Base-by-base conservation (phyloP, 352 stramenopile genomes). In the Globisporangium paddicum region DNA sequence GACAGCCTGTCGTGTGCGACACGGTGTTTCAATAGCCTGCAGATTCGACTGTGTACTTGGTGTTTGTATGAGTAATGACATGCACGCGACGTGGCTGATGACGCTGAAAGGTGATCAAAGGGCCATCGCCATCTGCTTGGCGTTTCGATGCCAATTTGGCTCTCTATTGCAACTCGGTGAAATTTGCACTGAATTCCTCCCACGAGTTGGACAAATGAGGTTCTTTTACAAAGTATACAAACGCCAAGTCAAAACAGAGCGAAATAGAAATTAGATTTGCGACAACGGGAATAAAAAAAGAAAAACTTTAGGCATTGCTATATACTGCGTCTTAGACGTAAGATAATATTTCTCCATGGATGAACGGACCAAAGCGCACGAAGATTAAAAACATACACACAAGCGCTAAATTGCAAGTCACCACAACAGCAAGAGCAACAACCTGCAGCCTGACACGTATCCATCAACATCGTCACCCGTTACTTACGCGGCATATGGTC, bases 401-500 rank as follows among this genome's bases (percentile, higher is more conserved):
- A 42, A 19, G 37, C 14, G 14, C 37, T 5, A n/a, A n/a, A n/a
- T n/a, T n/a, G n/a, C n/a, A n/a, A n/a, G n/a, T n/a, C n/a, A n/a
- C n/a, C n/a, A n/a, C 38, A 44, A 44, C 38, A 44, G 32, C 14
- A 32, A 19, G 4, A 16, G 23, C 44, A 49, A 32, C 23, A 19
- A 23, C 14, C 25, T 3, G 44, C 13, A 5, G 10, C 9, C 50
- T 57, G 50, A 57, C n/a, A n/a, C n/a, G n/a, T 57, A 57, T 57
- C 50, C 47, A 57, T 57, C 50, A 57, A 34, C 21, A 46, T 46
- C 50, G 21, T 57, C 34, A 46, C 37, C 21, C 21, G 38, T 57
- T 57, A 57, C 50, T 57, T 34, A 57, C 50, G 26, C 25, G n/a
- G 10, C 35, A 28, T 50, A n/a, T 58, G 52, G 40, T 58, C 52